Evolutionary conservation across 2,329 filamentous ascomycete genomes (phyloP).

Genomic region (Talaromyces funiculosus): DNA sequence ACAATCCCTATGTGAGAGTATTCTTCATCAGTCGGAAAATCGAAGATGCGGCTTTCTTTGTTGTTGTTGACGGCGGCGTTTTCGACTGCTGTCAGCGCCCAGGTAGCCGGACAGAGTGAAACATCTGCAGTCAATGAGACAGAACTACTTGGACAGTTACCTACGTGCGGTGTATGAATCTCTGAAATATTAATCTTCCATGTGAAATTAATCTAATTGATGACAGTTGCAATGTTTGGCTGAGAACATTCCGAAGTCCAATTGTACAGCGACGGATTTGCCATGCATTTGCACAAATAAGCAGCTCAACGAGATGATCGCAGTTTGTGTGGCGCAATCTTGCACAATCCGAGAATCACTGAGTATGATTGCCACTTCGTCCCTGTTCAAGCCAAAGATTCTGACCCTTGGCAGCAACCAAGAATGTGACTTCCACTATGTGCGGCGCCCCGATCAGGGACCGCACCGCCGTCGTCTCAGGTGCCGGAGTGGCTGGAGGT

Average conservation of each 20-base stretch:
- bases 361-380: conserved; percentile 20
- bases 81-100: neutral
- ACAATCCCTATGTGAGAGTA: neutral
- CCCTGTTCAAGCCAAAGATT: neutral
- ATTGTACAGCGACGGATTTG: conserved; percentile 33
- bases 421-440: conserved; percentile 37
- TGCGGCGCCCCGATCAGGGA: conserved; percentile 38
- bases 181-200: neutral
- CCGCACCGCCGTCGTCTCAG: conserved; percentile 26
- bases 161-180: conserved; percentile 21
- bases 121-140: neutral
- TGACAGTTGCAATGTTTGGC: neutral
- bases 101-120: neutral
- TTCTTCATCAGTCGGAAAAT: neutral
- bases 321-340: conserved; percentile 28
- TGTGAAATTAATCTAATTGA: neutral
- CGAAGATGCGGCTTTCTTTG: neutral
- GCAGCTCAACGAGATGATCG: conserved; percentile 27
- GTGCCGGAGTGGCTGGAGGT: neutral
- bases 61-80: neutral
- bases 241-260: conserved; percentile 27
- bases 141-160: neutral
- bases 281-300: conserved; percentile 37
- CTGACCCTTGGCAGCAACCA: conserved; percentile 29
- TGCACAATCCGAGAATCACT: conserved; percentile 37